Conservation (phyloP, 2,329 filamentous ascomycete species). For the Clarireedia paspali region DNA sequence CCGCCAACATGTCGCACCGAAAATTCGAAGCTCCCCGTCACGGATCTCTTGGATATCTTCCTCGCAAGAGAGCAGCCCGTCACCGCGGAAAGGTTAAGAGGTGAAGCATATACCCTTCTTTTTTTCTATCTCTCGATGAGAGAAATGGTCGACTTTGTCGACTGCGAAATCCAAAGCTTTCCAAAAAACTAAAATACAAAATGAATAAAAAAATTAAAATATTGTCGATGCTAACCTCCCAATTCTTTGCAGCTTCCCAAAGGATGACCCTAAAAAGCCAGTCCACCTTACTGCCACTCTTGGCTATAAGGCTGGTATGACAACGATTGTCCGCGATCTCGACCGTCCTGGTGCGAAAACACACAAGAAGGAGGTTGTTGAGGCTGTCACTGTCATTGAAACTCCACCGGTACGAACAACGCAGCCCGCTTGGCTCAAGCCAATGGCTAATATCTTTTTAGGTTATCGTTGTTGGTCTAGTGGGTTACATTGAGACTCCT, state of each 20-base stretch:
- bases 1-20: constrained; percentile 21
- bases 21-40: constrained; percentile 68
- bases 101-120: constrained; percentile 47
- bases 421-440: constrained; percentile 70
- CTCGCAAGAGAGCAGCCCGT: constrained; percentile 85
- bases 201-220: not conserved
- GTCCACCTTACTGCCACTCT: constrained; percentile 96
- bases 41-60: constrained; percentile 83
- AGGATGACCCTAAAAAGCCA: constrained; percentile 99
- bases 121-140: too few species aligned
- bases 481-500: constrained; percentile 99
- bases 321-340: constrained; percentile 91
- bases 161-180: not conserved
- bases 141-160: too few species aligned
- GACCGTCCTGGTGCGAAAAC: constrained; percentile 98
- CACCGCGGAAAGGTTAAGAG: constrained; percentile 98
- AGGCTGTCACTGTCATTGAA: constrained; percentile 82
- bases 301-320: constrained; percentile 99
- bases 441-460: constrained; percentile 66
- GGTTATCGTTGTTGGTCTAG: constrained; percentile 99
- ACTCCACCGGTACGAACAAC: constrained; percentile 91
- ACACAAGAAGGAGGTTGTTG: constrained; percentile 97
- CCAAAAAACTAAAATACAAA: too few species aligned
- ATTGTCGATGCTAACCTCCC: constrained; percentile 3
- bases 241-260: constrained; percentile 65